Percentiles rank a stretch among this genome's conserved stretches.
Conservation (phyloP, 2,329 filamentous ascomycete genomes). For the Cryphonectria radicalis region DNA sequence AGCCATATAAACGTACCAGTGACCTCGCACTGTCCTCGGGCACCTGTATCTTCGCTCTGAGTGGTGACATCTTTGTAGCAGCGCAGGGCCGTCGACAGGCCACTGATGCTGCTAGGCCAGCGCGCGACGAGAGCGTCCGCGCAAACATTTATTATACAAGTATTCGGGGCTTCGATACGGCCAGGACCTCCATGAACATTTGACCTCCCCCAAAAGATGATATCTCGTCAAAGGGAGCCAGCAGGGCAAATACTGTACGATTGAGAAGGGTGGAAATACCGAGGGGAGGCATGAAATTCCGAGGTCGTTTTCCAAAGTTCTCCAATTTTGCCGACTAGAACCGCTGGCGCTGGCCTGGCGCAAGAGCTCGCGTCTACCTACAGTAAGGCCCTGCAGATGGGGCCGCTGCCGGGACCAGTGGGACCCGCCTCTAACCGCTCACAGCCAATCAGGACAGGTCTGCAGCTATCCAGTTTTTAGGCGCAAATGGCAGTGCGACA, state of each 20-base stretch:
- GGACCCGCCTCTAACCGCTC: slow-evolving; percentile 1
- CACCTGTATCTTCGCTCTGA: slow-evolving; percentile 73
- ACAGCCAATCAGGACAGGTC: slow-evolving; percentile 19
- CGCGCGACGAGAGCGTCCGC: slow-evolving; percentile 56
- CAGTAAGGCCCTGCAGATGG: slow-evolving; percentile 12
- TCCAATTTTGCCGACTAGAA: slow-evolving; percentile 27
- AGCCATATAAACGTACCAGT: slow-evolving; percentile 48
- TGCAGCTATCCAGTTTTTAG: slow-evolving; percentile 26
- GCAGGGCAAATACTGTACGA: not conserved
- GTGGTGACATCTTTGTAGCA: slow-evolving; percentile 68
- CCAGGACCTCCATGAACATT: slow-evolving; percentile 8
- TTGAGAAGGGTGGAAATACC: not conserved
- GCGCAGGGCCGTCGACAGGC: slow-evolving; percentile 46
- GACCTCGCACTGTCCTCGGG: slow-evolving; percentile 37
- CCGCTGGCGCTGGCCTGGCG: slow-evolving; percentile 11
- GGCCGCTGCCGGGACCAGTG: slow-evolving; percentile 2
- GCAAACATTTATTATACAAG: slow-evolving; percentile 59
- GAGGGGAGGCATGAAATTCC: slow-evolving; percentile 5
- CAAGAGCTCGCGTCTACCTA: slow-evolving; percentile 14
- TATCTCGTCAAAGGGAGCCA: slow-evolving; percentile 11
- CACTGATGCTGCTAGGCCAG: slow-evolving; percentile 54
- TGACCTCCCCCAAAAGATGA: slow-evolving; percentile 9
- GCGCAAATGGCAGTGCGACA: slow-evolving; percentile 15
- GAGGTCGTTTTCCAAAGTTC: slow-evolving; percentile 14
- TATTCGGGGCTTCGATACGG: slow-evolving; percentile 9